Evolutionary conservation across 352 stramenopile species (phyloP).

Genomic region (Globisporangium echinulatum): DNA sequence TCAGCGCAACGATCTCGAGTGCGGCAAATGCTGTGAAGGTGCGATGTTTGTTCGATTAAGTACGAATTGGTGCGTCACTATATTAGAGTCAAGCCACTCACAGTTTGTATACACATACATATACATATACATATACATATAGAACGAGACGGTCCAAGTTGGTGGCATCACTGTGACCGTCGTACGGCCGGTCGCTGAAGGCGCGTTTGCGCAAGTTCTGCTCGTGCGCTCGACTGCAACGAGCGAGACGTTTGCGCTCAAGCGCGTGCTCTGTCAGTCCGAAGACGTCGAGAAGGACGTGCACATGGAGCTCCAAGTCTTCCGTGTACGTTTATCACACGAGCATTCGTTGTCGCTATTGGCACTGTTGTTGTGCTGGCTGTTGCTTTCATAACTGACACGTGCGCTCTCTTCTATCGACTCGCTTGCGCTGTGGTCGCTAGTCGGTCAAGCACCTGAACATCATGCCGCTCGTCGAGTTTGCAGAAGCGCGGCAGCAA

Average conservation of each 20-base stretch:
- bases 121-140: not conserved
- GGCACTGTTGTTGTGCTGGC: no score
- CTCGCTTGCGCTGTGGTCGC: not conserved
- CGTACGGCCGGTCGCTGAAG: constrained; percentile 63
- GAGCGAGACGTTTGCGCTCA: constrained; percentile 73
- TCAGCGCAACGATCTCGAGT: constrained; percentile 69
- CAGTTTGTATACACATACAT: no score
- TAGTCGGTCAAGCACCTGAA: constrained; percentile 80
- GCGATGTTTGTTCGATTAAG: not conserved
- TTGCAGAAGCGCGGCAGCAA: constrained; percentile 57
- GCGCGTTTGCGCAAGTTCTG: constrained; percentile 74
- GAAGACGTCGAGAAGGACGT: constrained; percentile 74
- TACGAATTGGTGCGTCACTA: no score
- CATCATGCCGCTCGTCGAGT: constrained; percentile 74
- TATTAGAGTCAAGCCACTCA: no score
- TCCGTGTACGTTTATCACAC: constrained; percentile 32
- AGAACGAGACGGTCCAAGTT: constrained; percentile 76
- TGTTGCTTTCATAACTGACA: not conserved
- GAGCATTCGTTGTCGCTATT: no score
- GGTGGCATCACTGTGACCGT: constrained; percentile 65
- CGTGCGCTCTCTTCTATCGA: not conserved
- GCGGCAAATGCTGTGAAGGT: constrained; percentile 58
- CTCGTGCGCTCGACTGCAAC: constrained; percentile 64
- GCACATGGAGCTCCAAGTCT: constrained; percentile 71
- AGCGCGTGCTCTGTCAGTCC: constrained; percentile 78